phyloP scores from a whole-genome alignment of 2,329 filamentous ascomycete genomes.

The Fusarium caatingaense region DNA sequence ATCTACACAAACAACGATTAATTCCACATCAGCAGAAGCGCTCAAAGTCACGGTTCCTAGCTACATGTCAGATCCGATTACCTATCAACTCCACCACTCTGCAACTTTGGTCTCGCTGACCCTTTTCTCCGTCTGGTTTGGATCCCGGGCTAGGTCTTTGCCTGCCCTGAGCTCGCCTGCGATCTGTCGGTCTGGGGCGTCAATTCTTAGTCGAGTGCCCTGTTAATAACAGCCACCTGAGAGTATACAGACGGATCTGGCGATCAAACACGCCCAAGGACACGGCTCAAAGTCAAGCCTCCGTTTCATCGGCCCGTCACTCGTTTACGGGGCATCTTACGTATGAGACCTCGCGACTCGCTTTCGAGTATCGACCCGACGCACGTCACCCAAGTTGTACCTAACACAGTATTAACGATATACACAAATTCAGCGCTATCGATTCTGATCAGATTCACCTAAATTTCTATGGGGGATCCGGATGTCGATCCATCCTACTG shows the following conservation, averaged over 20 bases:
- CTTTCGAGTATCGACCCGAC: conserved; percentile 13
- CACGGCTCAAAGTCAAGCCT: conserved; percentile 29
- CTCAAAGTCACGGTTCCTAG: neutral
- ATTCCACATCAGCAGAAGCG: neutral
- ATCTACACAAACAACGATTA: neutral
- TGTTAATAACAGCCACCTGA: conserved; percentile 31
- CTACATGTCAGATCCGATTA: neutral
- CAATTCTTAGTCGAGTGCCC: conserved; percentile 9
- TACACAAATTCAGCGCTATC: neutral
- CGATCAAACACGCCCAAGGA: conserved; percentile 31
- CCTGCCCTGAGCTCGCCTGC: conserved; percentile 6
- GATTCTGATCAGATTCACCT: neutral
- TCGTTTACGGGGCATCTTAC: conserved; percentile 13
- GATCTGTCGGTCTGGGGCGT: conserved; percentile 13
- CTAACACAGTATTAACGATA: neutral
- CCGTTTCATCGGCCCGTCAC: conserved; percentile 37
- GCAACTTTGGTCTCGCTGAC: neutral
- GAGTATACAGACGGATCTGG: conserved; percentile 21
- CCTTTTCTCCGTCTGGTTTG: conserved; percentile 11
- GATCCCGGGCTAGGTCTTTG: neutral
- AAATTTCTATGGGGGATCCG: neutral
- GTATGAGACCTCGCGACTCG: conserved; percentile 7
- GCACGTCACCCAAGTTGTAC: conserved; percentile 2
- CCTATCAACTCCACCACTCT: conserved; percentile 17
- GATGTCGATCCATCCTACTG: neutral